Percentiles rank a stretch among this genome's conserved stretches.
phyloP scores from a whole-genome alignment of 2,329 filamentous ascomycete genomes.

The Botrytis cinerea region DNA sequence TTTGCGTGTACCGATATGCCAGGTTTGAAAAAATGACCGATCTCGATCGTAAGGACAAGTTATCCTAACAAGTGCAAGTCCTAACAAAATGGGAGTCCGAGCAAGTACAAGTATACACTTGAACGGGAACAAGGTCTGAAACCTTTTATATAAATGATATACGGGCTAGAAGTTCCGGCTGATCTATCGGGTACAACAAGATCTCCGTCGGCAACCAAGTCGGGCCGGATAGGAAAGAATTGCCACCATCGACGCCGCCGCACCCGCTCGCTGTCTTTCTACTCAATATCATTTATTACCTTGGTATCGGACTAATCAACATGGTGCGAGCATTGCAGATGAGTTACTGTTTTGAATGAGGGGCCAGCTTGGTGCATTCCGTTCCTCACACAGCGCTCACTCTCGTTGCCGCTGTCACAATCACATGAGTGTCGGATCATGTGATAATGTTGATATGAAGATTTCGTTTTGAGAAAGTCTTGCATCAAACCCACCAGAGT shows the following conservation, averaged over 20 bases:
- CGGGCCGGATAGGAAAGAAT: background rate
- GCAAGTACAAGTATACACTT: background rate
- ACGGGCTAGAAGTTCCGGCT: background rate
- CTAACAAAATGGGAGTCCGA: background rate
- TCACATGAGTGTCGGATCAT: background rate
- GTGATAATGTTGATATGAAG: background rate
- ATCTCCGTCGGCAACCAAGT: conserved; percentile 16
- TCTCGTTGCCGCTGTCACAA: background rate
- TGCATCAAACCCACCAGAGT: background rate
- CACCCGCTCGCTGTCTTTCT: background rate
- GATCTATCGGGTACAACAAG: conserved; percentile 12
- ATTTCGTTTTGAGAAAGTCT: conserved; percentile 1
- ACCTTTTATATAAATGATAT: background rate
- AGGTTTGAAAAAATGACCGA: conserved; percentile 19
- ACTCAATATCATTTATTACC: background rate
- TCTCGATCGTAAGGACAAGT: conserved; percentile 12
- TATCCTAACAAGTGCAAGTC: background rate
- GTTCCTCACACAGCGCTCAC: background rate
- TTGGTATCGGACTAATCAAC: background rate
- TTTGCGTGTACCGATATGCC: conserved; percentile 10
- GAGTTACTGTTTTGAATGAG: background rate
- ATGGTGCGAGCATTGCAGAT: background rate
- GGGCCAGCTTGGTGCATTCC: background rate
- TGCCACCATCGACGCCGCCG: background rate
- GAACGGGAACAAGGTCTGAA: background rate